These are phyloP conservation scores for Beverwykella pulmonaria DNA, from an alignment of 495 filamentous ascomycete species.

Conservation along the genomic window DNA sequence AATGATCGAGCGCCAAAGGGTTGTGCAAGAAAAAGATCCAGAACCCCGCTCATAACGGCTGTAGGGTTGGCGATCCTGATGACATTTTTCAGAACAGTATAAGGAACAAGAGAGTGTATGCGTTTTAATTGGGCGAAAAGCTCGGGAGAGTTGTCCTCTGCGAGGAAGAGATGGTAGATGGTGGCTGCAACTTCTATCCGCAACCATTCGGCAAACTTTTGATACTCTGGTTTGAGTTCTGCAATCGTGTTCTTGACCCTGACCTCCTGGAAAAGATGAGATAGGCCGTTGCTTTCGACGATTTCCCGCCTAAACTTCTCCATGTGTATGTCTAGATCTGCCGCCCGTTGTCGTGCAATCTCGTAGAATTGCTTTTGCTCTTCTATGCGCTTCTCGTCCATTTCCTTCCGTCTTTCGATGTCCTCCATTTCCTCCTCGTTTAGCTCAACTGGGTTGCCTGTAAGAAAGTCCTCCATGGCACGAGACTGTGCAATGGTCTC, in stretches of 20 bases:
- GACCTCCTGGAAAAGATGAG: conserved; percentile 91
- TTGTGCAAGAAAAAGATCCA: conserved; percentile 94
- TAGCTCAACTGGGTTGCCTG: conserved; percentile 63
- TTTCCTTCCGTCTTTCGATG: conserved; percentile 72
- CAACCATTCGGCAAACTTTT: conserved; percentile 98
- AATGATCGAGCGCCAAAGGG: conserved; percentile 88
- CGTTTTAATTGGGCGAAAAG: conserved; percentile 90
- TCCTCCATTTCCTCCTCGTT: conserved; percentile 84
- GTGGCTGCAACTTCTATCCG: conserved; percentile 97
- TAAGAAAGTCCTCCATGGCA: conserved; percentile 81
- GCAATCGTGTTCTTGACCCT: conserved; percentile 80
- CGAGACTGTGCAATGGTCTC: conserved; percentile 78
- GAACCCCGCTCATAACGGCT: conserved; percentile 86
- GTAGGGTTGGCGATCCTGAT: conserved; percentile 96
- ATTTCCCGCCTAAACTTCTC: conserved; percentile 77
- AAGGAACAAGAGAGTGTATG: conserved; percentile 92
- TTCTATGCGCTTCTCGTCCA: conserved; percentile 85
- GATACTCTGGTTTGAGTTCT: conserved; percentile 90
- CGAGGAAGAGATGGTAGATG: conserved; percentile 94
- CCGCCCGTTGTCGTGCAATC: conserved; percentile 84
- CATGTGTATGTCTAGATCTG: conserved; percentile 96
- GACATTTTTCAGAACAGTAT: conserved; percentile 90
- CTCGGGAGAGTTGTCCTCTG: conserved; percentile 96
- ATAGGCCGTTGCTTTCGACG: conserved; percentile 83
- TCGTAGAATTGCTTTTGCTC: conserved; percentile 95